These are phyloP conservation scores for Volvox africanus DNA, from an alignment of 139 green algal genomes.

Conservation along the genomic window DNA sequence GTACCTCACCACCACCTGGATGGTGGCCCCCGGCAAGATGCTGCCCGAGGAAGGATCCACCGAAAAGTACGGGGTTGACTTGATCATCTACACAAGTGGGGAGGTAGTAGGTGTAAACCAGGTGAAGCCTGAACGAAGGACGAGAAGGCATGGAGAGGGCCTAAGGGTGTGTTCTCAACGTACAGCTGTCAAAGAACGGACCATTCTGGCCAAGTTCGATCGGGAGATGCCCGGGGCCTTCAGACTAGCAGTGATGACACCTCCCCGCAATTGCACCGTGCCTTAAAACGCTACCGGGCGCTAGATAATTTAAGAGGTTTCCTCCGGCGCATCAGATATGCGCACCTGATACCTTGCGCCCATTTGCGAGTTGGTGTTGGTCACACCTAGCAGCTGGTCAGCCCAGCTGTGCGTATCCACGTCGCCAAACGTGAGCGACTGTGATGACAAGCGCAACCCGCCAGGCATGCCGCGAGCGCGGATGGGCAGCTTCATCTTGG, in stretches of 20 bases:
- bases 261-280: no score
- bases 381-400: slow-evolving; percentile 61
- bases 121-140: background rate
- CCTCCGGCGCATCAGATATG: no score
- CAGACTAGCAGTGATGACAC: no score
- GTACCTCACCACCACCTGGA: slow-evolving; percentile 64
- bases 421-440: slow-evolving; percentile 56
- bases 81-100: slow-evolving; percentile 21
- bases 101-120: no score
- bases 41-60: slow-evolving; percentile 49
- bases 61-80: slow-evolving; percentile 55
- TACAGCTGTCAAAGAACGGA: no score
- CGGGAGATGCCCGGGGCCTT: no score
- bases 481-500: slow-evolving; percentile 62
- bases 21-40: slow-evolving; percentile 41
- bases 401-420: slow-evolving; percentile 56
- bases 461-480: slow-evolving; percentile 42
- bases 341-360: slow-evolving; percentile 29
- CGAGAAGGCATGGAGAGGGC: no score
- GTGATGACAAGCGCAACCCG: slow-evolving; percentile 25
- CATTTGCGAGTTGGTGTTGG: slow-evolving; percentile 60
- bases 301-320: no score
- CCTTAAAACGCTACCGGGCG: no score
- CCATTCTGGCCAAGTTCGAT: no score
- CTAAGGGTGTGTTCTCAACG: no score